A percentile compares a stretch with the other conserved stretches of the same genome.
Conservation (phyloP, 345 rosid species). For the Arabis hirsuta region DNA sequence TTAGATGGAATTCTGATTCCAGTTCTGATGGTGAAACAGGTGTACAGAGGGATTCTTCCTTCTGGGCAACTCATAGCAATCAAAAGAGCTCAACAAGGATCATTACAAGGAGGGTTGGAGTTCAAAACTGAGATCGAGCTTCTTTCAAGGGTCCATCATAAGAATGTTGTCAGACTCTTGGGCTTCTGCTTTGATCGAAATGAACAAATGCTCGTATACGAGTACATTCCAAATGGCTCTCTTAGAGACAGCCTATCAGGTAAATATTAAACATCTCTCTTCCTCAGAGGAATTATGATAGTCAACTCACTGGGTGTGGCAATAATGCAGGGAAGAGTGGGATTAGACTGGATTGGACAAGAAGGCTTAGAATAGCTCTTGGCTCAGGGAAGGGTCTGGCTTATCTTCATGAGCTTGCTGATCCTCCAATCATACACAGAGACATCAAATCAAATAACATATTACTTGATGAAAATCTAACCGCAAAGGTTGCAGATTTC, state of each 20-base stretch:
- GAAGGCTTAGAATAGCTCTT: slow-evolving; percentile 77
- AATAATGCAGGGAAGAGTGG: slow-evolving; percentile 69
- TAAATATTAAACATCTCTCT: slow-evolving; percentile 33
- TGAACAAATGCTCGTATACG: slow-evolving; percentile 82
- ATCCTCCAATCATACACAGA: slow-evolving; percentile 95
- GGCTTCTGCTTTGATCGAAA: slow-evolving; percentile 76
- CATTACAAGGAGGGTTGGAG: slow-evolving; percentile 80
- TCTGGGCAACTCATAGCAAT: slow-evolving; percentile 64
- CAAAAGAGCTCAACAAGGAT: slow-evolving; percentile 84
- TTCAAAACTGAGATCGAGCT: slow-evolving; percentile 92
- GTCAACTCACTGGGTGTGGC: background rate
- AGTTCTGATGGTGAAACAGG: slow-evolving; percentile 47
- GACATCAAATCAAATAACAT: slow-evolving; percentile 90
- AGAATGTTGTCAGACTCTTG: slow-evolving; percentile 68
- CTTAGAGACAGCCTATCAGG: slow-evolving; percentile 75
- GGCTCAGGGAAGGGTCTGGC: slow-evolving; percentile 86
- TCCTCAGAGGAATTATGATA: background rate
- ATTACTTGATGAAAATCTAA: slow-evolving; percentile 73
- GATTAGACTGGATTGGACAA: slow-evolving; percentile 75
- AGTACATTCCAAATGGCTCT: slow-evolving; percentile 70
- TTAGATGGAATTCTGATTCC: background rate
- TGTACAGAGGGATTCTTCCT: slow-evolving; percentile 70
- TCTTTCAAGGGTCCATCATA: slow-evolving; percentile 87
- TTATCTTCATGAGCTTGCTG: slow-evolving; percentile 91
- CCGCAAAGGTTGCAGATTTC: slow-evolving; percentile 90